Evolutionary conservation across 768 basidiomycete genomes (phyloP), one percentile per base, ranked within the genome.

Genomic region (Mycena galericulata): DNA sequence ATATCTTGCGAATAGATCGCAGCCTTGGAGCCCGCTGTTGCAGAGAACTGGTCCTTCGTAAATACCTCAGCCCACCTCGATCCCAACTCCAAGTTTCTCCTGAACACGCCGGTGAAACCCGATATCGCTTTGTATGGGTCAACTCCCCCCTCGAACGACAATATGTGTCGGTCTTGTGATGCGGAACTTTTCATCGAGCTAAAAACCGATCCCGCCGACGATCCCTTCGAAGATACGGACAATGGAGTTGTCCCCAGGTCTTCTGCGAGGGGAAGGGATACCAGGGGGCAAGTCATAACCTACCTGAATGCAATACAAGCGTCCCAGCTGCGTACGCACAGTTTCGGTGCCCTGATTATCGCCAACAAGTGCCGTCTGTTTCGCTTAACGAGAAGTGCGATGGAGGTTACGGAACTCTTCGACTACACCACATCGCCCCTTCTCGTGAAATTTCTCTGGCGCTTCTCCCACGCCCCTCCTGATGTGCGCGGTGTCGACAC

Each of bases 231-330:
- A 20, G 54, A 64, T 24, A 41, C 45, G 3, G 45, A 24, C n/a
- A n/a, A n/a, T n/a, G n/a, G n/a, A 22, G 46, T 26, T 36, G n/a
- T 67, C 17, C 43, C 41, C 4, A 57, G 20, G 11, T 6, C 1
- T 34, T 27, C 57, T 30, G 32, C 29, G 26, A 34, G 30, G 12
- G 62, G n/a, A 11, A 51, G 63, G 47, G 67, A 65, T 34, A 61
- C 67, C 3, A 34, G 70, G 5, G 67, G 70, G 6, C 70, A 72
- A 47, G 40, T 72, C 11, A 53, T 72, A 11, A 65, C 67, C 0
- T 72, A 69, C 41, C 67, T 65, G 1, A 69, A 72, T 62, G 70
- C 67, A 1, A 65, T 65, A 17, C 70, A 68, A 32, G 61, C 70
- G 5, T 51, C 70, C 1, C 70, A 72, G 43, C 40, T 49, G 7